Percentiles rank a stretch among this genome's conserved stretches.
phyloP scores from a whole-genome alignment of 2,329 filamentous ascomycete species.

The Colletotrichum cereale region DNA sequence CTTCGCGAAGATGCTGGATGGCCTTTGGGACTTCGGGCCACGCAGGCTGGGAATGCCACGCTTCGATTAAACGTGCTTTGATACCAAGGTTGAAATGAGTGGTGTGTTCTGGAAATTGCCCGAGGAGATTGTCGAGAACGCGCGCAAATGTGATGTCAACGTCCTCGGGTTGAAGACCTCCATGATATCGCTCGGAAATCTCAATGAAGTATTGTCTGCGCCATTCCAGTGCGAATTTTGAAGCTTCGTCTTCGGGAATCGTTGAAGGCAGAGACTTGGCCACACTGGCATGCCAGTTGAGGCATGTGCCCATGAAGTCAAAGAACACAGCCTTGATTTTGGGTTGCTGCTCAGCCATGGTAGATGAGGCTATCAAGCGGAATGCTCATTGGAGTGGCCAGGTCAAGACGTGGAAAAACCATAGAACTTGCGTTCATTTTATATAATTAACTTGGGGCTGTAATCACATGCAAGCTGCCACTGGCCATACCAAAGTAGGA shows the following conservation, averaged over 20 bases:
- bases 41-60: slow-evolving; percentile 63
- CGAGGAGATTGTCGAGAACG: slow-evolving; percentile 54
- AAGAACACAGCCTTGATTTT: slow-evolving; percentile 64
- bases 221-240: slow-evolving; percentile 63
- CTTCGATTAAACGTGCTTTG: slow-evolving; percentile 46
- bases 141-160: slow-evolving; percentile 63
- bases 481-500: not conserved
- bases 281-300: slow-evolving; percentile 64
- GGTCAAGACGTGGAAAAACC: too few species aligned
- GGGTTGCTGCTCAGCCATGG: not conserved
- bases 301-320: slow-evolving; percentile 70
- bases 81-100: slow-evolving; percentile 21
- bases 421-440: not conserved
- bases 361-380: not conserved
- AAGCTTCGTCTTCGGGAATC: slow-evolving; percentile 49
- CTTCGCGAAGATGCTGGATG: slow-evolving; percentile 52
- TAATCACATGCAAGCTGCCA: not conserved
- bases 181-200: slow-evolving; percentile 53
- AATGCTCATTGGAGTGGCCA: too few species aligned
- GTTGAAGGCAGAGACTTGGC: slow-evolving; percentile 50
- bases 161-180: slow-evolving; percentile 56
- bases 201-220: slow-evolving; percentile 62
- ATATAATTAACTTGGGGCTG: not conserved
- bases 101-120: slow-evolving; percentile 40
- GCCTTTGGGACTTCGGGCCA: slow-evolving; percentile 64